Evolutionary conservation across 805 yeast species (phyloP), one percentile per base, ranked within the genome.

Genomic region (Pichia californica): DNA sequence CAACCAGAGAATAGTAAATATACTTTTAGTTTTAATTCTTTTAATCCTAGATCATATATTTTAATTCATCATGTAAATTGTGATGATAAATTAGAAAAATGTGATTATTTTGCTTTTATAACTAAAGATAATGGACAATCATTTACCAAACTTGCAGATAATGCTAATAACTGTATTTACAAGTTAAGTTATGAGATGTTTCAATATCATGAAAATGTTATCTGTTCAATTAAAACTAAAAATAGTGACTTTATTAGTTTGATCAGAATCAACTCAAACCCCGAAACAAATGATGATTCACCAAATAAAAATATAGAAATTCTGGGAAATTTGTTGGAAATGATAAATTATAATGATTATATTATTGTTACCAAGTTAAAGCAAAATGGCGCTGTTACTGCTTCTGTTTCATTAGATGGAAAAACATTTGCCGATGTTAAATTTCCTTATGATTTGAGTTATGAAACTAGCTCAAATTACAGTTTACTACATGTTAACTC

Each of bases 321-420:
- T 25, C 27, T 10, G 7, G 27, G 27, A 10, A 7, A 10, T 25
- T 25, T 25, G 10, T 25, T 25, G 27, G 10, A 25, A 25, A 25
- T 25, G 27, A 25, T 25, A 10, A 25, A 25, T 25, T 8, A 8
- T 18, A 83, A 83, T 20, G 80, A 76, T 21, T 91, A 76, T 54
- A 66, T 85, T 18, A 75, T 91, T 23, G 88, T 82, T 39, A 96
- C 95, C 1, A 65, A 76, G 3, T 63, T 74, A 25, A 64, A 67
- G 13, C 76, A 68, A 11, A 75, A 74, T 20, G 68, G 69, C 2
- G 68, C 77, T 6, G 65, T 88, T 42, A 71, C 73, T 40, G 91
- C 94, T 0, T 73, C 70, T 50, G 87, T 88, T 1, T 80, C 96
- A 1, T 73, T 77, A 14, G 91, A 91, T 62, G 98, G 98, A 15